A percentile compares a stretch with the other conserved stretches of the same genome.
These are phyloP conservation scores for Leccinum fibrillosum DNA, from an alignment of 768 basidiomycete species.

Conservation along the genomic window DNA sequence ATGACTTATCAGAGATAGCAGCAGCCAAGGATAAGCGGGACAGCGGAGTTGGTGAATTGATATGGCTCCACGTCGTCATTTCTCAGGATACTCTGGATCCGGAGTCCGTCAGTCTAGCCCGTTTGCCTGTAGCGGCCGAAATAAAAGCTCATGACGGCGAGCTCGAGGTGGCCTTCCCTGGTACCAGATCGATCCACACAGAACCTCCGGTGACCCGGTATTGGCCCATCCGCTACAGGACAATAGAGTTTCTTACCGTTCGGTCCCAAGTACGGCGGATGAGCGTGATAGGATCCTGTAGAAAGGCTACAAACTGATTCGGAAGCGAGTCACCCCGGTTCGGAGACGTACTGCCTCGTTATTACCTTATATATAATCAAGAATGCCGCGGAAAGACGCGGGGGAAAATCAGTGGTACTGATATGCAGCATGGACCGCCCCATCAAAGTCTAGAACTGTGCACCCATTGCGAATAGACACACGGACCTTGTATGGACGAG, in stretches of 20 bases:
- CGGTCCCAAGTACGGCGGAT: background rate
- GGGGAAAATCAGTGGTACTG: background rate
- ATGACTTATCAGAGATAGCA: background rate
- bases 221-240: background rate
- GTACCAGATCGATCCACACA: background rate
- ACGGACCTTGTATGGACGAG: background rate
- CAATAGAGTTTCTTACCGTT: background rate
- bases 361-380: constrained; percentile 11
- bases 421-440: background rate
- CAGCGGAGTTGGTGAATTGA: background rate
- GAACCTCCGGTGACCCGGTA: background rate
- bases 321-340: constrained; percentile 9
- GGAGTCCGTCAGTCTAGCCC: background rate
- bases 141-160: background rate
- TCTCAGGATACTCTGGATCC: background rate
- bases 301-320: constrained; percentile 10
- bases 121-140: background rate
- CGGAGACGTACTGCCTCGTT: constrained; percentile 13
- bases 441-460: background rate
- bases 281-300: constrained; percentile 5
- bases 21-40: background rate
- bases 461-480: background rate
- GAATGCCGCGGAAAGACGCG: constrained; percentile 7
- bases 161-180: too few species aligned
- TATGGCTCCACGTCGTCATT: background rate